Evolutionary conservation across 331 rosid species (phyloP), one percentile per base, ranked within the genome.

Genomic region (Malus hybrid): DNA sequence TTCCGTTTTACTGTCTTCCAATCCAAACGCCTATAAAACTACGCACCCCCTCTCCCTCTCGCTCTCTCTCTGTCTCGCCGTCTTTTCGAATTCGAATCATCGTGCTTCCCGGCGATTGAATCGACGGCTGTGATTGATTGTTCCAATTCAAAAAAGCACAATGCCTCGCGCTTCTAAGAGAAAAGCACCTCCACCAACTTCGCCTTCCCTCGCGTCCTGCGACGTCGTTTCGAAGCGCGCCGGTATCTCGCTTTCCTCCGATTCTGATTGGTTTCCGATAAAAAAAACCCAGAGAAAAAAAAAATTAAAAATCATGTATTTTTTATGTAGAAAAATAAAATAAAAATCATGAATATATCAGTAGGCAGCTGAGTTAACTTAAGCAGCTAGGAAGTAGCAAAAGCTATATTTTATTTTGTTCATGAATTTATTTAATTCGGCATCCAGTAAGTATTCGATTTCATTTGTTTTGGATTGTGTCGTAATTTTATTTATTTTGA

Each of bases 81-180:
- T 33, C 39, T 24, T 30, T 68, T 68, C 33, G 20, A 63, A 30
- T 32, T n/a, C 24, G 55, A 57, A 72, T 53, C 76, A 29, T 58
- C 56, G 4, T 8, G 28, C 70, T 66, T 12, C 52, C 52, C 19
- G 5, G 10, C 44, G 33, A 4, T 71, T 55, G 46, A 64, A 14
- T 5, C 75, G 55, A 7, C 75, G 55, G 53, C 26, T n/a, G 30
- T 3, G 71, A 36, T n/a, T 15, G 66, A 33, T 13, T 19, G 30
- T 12, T 32, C 22, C 65, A 55, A 16, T 36, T 36, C 76, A 28
- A 29, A 62, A n/a, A 10, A 11, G 52, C 48, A 22, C 58, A n/a
- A 88, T 88, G 93, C 90, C 93, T 80, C 89, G 93, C 53, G 77
- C 86, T 12, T 63, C 84, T 12, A 88, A 84, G 75, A 72, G 93